Evolutionary conservation across 768 basidiomycete genomes (phyloP).

Genomic region (Pulveroboletus frians): DNA sequence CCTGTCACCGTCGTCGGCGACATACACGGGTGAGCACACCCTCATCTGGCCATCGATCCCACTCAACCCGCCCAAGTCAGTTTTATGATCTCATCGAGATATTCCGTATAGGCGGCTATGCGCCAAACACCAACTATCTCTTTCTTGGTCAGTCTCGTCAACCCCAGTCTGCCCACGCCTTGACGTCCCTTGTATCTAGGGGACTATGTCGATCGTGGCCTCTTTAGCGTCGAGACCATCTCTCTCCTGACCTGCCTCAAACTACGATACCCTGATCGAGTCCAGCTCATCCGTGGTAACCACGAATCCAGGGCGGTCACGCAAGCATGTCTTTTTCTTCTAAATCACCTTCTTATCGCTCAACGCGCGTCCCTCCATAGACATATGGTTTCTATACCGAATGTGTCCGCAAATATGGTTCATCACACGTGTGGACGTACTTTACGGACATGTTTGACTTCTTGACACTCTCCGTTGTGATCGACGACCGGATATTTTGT

Average conservation of each 20-base stretch:
- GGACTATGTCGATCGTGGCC: constrained; percentile 96
- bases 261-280: constrained; percentile 91
- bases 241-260: constrained; percentile 96
- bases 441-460: constrained; percentile 99
- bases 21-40: constrained; percentile 85
- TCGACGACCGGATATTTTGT: constrained; percentile 98
- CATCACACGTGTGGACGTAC: constrained; percentile 96
- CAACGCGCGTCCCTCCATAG: constrained; percentile 39
- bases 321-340: constrained; percentile 56
- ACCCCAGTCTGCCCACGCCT: constrained; percentile 3
- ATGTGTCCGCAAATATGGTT: constrained; percentile 95
- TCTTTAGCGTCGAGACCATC: constrained; percentile 98
- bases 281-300: constrained; percentile 95
- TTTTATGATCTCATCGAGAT: constrained; percentile 99
- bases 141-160: constrained; percentile 74
- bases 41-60: constrained; percentile 15
- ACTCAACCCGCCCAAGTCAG: constrained; percentile 63
- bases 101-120: constrained; percentile 96
- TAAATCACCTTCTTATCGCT: constrained; percentile 3
- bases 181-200: constrained; percentile 42
- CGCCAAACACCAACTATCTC: constrained; percentile 95
- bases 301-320: constrained; percentile 98
- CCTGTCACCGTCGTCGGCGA: constrained; percentile 99
- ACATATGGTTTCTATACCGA: constrained; percentile 99
- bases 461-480: constrained; percentile 93